phyloP scores from a whole-genome alignment of 2,329 filamentous ascomycete genomes.

The Aspergillus cejpii region DNA sequence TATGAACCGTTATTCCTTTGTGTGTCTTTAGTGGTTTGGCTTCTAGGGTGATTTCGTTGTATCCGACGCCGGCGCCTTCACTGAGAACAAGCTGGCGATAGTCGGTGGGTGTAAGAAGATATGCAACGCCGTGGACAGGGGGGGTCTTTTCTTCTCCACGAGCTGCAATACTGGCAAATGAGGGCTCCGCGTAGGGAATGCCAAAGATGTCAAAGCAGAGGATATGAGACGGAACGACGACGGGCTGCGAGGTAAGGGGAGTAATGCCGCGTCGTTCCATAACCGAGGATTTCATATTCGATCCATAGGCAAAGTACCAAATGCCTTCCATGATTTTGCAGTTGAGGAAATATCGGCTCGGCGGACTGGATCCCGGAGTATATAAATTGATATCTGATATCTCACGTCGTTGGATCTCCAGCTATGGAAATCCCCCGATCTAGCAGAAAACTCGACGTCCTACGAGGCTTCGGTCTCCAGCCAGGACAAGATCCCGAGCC shows the following conservation, averaged over 20 bases:
- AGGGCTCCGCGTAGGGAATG: neutral
- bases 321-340: no score
- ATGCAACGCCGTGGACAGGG: neutral
- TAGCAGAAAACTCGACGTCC: neutral
- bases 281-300: neutral
- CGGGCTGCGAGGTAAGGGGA: neutral
- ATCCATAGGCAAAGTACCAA: neutral
- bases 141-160: no score
- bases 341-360: no score
- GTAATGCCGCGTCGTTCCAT: neutral
- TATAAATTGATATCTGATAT: no score
- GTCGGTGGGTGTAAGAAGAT: neutral
- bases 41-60: neutral
- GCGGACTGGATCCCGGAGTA: no score
- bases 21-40: neutral
- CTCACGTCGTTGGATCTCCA: no score
- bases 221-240: neutral
- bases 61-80: neutral
- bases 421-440: no score
- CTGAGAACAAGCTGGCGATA: neutral
- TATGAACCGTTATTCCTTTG: neutral
- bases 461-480: neutral
- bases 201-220: neutral
- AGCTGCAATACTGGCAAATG: neutral
- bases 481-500: no score